Percentiles rank a stretch among this genome's conserved stretches.
phyloP scores from a whole-genome alignment of 2,329 filamentous ascomycete genomes.

The Pseudocercospora fijiensis region DNA sequence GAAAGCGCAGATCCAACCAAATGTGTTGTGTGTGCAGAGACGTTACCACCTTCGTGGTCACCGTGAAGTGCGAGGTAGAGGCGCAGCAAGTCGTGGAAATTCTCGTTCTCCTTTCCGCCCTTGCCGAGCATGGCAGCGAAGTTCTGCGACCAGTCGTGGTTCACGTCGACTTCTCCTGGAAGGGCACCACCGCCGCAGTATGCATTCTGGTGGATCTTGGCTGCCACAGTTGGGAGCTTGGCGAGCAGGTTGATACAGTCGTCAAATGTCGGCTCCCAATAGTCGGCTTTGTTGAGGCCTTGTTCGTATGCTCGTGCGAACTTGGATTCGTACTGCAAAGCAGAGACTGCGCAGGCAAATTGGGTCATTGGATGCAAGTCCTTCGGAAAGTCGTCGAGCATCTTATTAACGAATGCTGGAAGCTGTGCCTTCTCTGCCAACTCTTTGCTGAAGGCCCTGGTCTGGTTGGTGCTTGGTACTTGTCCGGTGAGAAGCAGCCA shows the following conservation, averaged over 20 bases:
- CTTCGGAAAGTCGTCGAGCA: conserved; percentile 85
- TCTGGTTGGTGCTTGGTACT: conserved; percentile 78
- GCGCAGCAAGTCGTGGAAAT: conserved; percentile 91
- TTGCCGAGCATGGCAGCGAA: conserved; percentile 96
- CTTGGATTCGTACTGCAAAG: conserved; percentile 90
- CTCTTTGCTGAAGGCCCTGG: conserved; percentile 78
- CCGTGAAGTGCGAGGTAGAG: conserved; percentile 95
- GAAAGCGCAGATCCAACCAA: conserved; percentile 91
- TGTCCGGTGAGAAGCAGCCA: conserved; percentile 94
- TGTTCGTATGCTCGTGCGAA: conserved; percentile 92
- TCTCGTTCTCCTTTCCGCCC: conserved; percentile 79
- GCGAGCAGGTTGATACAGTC: conserved; percentile 90
- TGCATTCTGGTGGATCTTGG: conserved; percentile 94
- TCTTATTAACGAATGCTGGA: conserved; percentile 77
- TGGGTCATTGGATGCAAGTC: conserved; percentile 98
- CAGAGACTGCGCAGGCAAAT: conserved; percentile 89
- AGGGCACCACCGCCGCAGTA: conserved; percentile 73
- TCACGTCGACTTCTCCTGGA: conserved; percentile 71
- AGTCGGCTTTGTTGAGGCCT: conserved; percentile 90
- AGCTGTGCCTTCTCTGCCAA: conserved; percentile 82
- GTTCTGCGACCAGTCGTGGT: conserved; percentile 98
- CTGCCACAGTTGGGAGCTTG: conserved; percentile 93
- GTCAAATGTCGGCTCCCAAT: conserved; percentile 98
- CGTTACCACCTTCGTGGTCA: conserved; percentile 97
- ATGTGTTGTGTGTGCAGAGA: conserved; percentile 93